A percentile compares a stretch with the other conserved stretches of the same genome.
Evolutionary conservation across 208 protist genomes (phyloP).

Genomic region (Acanthamoeba healyi): DNA sequence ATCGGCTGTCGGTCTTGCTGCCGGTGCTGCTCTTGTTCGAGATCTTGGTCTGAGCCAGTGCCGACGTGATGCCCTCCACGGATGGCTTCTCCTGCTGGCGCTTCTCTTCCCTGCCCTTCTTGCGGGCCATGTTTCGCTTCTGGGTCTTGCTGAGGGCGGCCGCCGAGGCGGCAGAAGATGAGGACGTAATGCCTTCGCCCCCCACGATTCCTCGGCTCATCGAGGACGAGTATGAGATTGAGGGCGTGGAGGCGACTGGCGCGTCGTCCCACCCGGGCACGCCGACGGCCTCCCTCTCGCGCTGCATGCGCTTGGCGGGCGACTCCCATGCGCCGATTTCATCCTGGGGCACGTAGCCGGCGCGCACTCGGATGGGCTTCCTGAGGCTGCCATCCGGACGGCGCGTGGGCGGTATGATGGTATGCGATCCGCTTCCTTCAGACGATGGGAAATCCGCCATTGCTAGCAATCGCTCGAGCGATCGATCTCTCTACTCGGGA

Average conservation of each 20-base stretch:
- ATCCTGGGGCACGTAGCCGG: conserved; percentile 69
- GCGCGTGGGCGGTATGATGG: conserved; percentile 48
- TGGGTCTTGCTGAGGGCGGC: conserved; percentile 24
- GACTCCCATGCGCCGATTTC: conserved; percentile 62
- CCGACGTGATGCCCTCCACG: not conserved
- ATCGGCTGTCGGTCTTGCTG: conserved; percentile 22
- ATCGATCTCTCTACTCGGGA: too few species aligned
- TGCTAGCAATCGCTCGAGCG: too few species aligned
- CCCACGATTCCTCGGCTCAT: conserved; percentile 16
- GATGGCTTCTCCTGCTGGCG: not conserved
- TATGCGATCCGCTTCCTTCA: not conserved
- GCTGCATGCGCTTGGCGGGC: conserved; percentile 54
- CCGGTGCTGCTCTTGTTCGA: not conserved
- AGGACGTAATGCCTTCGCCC: not conserved
- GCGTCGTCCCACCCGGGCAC: conserved; percentile 49
- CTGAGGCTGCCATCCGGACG: conserved; percentile 71
- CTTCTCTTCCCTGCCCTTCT: conserved; percentile 57
- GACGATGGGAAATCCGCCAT: conserved; percentile 19
- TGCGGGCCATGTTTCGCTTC: conserved; percentile 49
- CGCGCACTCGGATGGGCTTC: conserved; percentile 52
- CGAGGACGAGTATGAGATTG: not conserved
- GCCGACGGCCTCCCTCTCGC: not conserved
- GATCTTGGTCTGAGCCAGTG: not conserved
- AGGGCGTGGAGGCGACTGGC: not conserved
- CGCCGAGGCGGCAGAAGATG: not conserved